These are phyloP conservation scores for Solanum clarkiae DNA, from an alignment of 257 asterid species.

Conservation along the genomic window DNA sequence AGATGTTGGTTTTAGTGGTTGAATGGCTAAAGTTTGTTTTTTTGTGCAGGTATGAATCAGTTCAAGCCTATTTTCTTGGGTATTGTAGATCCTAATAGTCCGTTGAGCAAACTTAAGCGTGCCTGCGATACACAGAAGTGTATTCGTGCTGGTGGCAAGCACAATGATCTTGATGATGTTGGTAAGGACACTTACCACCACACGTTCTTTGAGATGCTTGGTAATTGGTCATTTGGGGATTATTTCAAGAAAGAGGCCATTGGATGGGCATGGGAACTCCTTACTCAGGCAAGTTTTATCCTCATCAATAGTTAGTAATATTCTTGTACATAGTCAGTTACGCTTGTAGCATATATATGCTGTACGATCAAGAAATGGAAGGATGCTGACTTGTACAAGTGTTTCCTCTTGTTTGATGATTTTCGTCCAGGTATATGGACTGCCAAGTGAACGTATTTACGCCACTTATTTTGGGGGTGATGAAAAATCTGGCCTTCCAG, in stretches of 20 bases:
- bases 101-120: conserved; percentile 71
- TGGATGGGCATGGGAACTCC: conserved; percentile 94
- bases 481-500: conserved; percentile 73
- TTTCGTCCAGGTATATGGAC: conserved; percentile 41
- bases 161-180: conserved; percentile 94
- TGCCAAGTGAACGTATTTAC: conserved; percentile 61
- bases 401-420: background rate
- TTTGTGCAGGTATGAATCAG: conserved; percentile 80
- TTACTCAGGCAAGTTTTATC: conserved; percentile 48
- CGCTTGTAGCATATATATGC: background rate
- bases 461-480: conserved; percentile 99
- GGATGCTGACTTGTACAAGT: background rate
- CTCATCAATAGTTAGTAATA: background rate
- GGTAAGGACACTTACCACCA: conserved; percentile 99
- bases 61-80: conserved; percentile 95
- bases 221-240: conserved; percentile 97
- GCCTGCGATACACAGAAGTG: conserved; percentile 98
- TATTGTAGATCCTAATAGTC: conserved; percentile 78
- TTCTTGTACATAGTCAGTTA: background rate
- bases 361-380: background rate
- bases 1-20: background rate
- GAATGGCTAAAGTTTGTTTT: background rate
- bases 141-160: conserved; percentile 98
- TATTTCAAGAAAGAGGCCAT: conserved; percentile 87
- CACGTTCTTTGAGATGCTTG: conserved; percentile 98